A percentile compares a stretch with the other conserved stretches of the same genome.
phyloP scores from a whole-genome alignment of 2,329 filamentous ascomycete species.

The Pyrenochaeta sp. region DNA sequence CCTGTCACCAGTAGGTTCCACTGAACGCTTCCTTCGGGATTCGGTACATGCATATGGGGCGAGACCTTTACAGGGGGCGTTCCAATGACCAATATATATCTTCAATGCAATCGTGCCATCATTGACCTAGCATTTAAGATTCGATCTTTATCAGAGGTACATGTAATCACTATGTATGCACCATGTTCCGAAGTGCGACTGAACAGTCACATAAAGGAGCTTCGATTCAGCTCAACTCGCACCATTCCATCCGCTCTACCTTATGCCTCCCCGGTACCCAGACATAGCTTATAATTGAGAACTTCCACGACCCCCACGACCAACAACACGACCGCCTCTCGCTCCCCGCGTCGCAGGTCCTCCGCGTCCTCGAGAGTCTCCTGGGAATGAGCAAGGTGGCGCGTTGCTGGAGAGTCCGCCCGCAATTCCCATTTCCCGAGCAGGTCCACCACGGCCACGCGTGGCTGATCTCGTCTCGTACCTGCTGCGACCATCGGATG shows the following conservation, averaged over 20 bases:
- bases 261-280: neutral
- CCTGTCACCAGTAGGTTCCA: too few species aligned
- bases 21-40: too few species aligned
- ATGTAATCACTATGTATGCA: neutral
- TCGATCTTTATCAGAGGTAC: neutral
- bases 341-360: neutral
- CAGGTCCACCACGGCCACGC: conserved; percentile 5
- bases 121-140: neutral
- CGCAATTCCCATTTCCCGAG: neutral
- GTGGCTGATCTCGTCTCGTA: conserved; percentile 12
- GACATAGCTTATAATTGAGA: neutral
- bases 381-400: neutral
- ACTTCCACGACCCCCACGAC: neutral
- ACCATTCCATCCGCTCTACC: neutral
- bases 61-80: too few species aligned
- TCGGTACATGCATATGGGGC: too few species aligned
- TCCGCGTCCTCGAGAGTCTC: neutral
- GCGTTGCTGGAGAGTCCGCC: neutral
- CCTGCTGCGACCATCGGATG: neutral
- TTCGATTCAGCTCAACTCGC: neutral
- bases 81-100: neutral
- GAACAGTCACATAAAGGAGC: neutral
- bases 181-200: neutral
- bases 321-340: neutral
- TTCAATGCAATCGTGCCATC: neutral